Percentiles rank a stretch among this genome's conserved stretches.
Conservation (phyloP, 352 stramenopile genomes). For the Globisporangium parvum region DNA sequence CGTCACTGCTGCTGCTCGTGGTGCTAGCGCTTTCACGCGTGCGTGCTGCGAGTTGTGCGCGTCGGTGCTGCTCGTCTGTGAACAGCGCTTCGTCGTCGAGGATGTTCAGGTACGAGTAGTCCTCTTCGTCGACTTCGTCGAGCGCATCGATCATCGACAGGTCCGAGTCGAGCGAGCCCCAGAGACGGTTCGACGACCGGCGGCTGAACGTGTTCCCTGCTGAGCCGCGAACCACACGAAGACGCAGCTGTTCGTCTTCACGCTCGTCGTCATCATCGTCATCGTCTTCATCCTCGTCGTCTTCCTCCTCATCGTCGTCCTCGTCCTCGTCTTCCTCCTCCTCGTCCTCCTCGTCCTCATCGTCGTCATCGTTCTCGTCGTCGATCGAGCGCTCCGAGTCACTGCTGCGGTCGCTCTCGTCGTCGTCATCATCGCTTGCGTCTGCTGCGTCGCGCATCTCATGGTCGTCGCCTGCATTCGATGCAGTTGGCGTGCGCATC, state of each 20-base stretch:
- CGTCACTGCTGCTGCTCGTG: background rate
- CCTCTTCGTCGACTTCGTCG: slow-evolving; percentile 79
- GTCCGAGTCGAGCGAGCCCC: slow-evolving; percentile 68
- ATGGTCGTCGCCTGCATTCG: slow-evolving; percentile 32
- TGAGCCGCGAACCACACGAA: slow-evolving; percentile 43
- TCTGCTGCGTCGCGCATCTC: slow-evolving; percentile 48
- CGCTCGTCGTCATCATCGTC: slow-evolving; percentile 58
- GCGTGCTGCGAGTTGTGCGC: slow-evolving; percentile 22
- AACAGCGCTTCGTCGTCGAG: slow-evolving; percentile 62
- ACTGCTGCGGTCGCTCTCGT: slow-evolving; percentile 51
- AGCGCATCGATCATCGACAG: slow-evolving; percentile 63
- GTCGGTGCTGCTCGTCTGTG: slow-evolving; percentile 46
- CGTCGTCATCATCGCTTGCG: slow-evolving; percentile 44
- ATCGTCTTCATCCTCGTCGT: slow-evolving; percentile 49
- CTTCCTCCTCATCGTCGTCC: slow-evolving; percentile 57
- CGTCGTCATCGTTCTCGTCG: slow-evolving; percentile 18
- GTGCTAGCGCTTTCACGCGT: slow-evolving; percentile 4
- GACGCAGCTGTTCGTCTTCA: slow-evolving; percentile 46
- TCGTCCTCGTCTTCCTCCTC: slow-evolving; percentile 21
- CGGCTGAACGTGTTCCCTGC: slow-evolving; percentile 23
- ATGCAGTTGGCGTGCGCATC: slow-evolving; percentile 51
- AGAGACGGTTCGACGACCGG: slow-evolving; percentile 40
- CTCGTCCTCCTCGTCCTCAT: slow-evolving; percentile 20
- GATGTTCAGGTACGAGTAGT: slow-evolving; percentile 78
- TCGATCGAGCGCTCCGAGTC: slow-evolving; percentile 45